Base-by-base conservation (phyloP, 2,329 filamentous ascomycete genomes). In the Hypomyces perniciosus region DNA sequence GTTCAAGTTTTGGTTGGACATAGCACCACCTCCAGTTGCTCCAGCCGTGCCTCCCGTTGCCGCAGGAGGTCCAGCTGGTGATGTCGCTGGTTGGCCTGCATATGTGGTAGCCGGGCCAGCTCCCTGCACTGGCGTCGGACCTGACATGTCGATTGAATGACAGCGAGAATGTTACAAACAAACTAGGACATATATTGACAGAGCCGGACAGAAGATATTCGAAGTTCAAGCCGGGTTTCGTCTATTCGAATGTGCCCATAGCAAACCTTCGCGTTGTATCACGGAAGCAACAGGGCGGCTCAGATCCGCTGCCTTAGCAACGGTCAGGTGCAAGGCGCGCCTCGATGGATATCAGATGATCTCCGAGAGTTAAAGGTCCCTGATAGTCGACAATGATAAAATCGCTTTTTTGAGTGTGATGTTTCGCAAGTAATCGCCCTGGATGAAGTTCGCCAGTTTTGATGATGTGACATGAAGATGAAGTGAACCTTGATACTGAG, bases 1-100 rank as follows among this genome's bases (percentile, higher is more conserved):
- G 62, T 97, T 97, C 1, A 96, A 70, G 64, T 96, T 95, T 62
- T 95, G 89, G 56, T 92, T 90, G 2, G 86, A 90, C 71, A 90
- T 84, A 8, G 72, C 67, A 20, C 20, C 20, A 20, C 61, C 57
- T 6, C 55, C 56, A 33, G 53, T 50, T 8, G 57, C 34, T 6
- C 60, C 61, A 5, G 70, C 61, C 2, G 70, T 55, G 30, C 44
- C 33, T 30, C 66, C 54, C 5, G 69, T 57, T 13, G 72, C 62
- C 6, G 61, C 58, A 28, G 65, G 57, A 27, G 62, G 54, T 20
- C 60, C 50, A 43, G 62, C 57, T 28, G 69, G 69, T 49, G 68
- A 63, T 29, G 67, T 62, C 29, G 59, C 61, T 20, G 66, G 61
- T 52, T 67, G 64, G 28, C 61, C 62, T 48, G 58, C 61, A 60